These are phyloP conservation scores for Stephanocyclus meneghinianus DNA, from an alignment of 352 stramenopile species.

Conservation along the genomic window DNA sequence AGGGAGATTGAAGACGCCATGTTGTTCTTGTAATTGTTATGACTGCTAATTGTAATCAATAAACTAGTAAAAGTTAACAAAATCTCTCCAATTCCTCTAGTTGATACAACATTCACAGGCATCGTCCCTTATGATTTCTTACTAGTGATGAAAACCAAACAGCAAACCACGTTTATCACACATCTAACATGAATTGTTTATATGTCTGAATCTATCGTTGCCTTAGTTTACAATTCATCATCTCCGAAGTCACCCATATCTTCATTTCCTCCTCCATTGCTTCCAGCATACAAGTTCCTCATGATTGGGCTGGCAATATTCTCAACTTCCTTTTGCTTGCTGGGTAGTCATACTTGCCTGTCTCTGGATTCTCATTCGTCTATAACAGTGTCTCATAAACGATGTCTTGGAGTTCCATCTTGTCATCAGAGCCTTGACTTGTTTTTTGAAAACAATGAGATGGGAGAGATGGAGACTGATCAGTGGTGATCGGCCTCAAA, in stretches of 20 bases:
- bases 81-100: no score
- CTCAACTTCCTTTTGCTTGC: conserved; percentile 99
- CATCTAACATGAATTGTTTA: no score
- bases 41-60: neutral
- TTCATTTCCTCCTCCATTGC: conserved; percentile 79
- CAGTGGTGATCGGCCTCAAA: no score
- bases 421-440: no score
- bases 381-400: conserved; percentile 98
- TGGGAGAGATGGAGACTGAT: no score
- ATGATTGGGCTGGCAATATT: conserved; percentile 98
- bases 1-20: conserved; percentile 65
- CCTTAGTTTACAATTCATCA: conserved; percentile 92
- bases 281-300: conserved; percentile 92
- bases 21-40: conserved; percentile 51
- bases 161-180: no score
- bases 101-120: no score
- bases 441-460: no score
- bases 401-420: no score
- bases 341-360: conserved; percentile 97
- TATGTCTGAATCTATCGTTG: neutral
- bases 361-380: conserved; percentile 98
- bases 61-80: neutral
- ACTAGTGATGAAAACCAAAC: no score
- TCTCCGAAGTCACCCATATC: conserved; percentile 88
- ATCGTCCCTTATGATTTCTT: no score